A percentile compares a stretch with the other conserved stretches of the same genome.
These are phyloP conservation scores for Abrus precatorius DNA, from an alignment of 306 rosid species.

Conservation along the genomic window DNA sequence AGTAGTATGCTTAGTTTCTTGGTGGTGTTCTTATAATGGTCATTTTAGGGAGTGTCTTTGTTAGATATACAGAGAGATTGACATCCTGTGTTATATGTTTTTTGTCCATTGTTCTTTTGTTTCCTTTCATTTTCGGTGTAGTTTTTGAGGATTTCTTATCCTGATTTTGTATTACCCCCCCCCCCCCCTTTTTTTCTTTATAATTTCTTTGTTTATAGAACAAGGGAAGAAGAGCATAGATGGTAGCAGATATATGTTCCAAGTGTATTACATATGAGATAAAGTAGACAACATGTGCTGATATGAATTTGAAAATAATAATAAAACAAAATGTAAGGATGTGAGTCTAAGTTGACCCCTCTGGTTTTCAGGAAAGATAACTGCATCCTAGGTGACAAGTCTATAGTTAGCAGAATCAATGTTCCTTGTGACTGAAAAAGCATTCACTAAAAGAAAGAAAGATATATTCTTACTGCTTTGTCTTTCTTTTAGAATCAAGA, in stretches of 20 bases:
- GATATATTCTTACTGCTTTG: background rate
- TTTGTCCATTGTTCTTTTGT: background rate
- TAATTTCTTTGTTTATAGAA: background rate
- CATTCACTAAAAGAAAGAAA: constrained; percentile 4
- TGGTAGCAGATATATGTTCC: background rate
- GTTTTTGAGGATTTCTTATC: background rate
- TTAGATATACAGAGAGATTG: background rate
- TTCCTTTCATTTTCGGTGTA: background rate
- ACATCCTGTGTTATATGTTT: background rate
- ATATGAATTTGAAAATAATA: constrained; percentile 16
- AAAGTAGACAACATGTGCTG: constrained; percentile 4
- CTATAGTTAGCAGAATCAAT: constrained; percentile 20
- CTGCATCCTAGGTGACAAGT: constrained; percentile 4
- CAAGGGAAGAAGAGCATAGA: background rate
- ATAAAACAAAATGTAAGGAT: constrained; percentile 14
- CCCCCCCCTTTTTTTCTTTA: background rate
- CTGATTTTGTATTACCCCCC: background rate
- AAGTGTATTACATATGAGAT: background rate
- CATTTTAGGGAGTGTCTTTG: background rate
- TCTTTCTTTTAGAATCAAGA: constrained; percentile 32
- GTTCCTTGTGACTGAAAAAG: constrained; percentile 24
- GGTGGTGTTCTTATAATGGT: background rate
- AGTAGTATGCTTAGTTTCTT: background rate
- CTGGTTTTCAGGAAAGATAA: background rate
- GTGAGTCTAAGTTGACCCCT: background rate